Evolutionary conservation across 768 basidiomycete species (phyloP), one percentile per base, ranked within the genome.

Genomic region (Trametes cingulata): DNA sequence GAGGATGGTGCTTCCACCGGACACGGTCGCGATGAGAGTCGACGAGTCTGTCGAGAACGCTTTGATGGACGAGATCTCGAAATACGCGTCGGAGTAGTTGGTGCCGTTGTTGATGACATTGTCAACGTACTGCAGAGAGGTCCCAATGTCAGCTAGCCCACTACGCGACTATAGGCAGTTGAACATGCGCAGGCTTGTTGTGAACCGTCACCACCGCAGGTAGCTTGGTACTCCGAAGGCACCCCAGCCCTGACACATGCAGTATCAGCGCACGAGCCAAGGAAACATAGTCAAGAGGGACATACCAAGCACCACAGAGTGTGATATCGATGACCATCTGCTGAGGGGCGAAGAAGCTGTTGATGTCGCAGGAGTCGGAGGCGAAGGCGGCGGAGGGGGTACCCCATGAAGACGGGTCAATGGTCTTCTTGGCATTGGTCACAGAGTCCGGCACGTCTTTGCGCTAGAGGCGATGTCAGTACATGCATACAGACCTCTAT

Each of bases 31-130:
- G 33, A 49, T 33, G 29, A 63, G 29, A 40, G 35, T 43, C 0
- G 52, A 48, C 10, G 55, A 29, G 36, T 53, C 40, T 9, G 61
- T 54, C 12, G 61, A 54, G 54, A 85, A 87, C 4, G 82, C 81
- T 14, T 83, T 81, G 53, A 90, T 71, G 62, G 81, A 83, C 43
- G 77, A 75, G 68, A 89, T 76, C 70, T 88, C 85, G 63, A 87
- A 88, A 70, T 80, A 85, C 0, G 82, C 82, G n/a, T 73, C 62
- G 63, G 78, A 77, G 71, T 75, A 83, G 50, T 75, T 73, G 15
- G 76, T 71, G 47, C 77, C 74, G 46, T 78, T 73, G 45, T 81
- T 78, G 36, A 79, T 75, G 14, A 85, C 83, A 65, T 79, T 80
- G 62, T 79, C 76, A 43, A 80, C 74, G 69, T 85, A 82, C 62